Base-by-base conservation (phyloP, 148 eudicot genomes). In the Talinum fruticosum region DNA sequence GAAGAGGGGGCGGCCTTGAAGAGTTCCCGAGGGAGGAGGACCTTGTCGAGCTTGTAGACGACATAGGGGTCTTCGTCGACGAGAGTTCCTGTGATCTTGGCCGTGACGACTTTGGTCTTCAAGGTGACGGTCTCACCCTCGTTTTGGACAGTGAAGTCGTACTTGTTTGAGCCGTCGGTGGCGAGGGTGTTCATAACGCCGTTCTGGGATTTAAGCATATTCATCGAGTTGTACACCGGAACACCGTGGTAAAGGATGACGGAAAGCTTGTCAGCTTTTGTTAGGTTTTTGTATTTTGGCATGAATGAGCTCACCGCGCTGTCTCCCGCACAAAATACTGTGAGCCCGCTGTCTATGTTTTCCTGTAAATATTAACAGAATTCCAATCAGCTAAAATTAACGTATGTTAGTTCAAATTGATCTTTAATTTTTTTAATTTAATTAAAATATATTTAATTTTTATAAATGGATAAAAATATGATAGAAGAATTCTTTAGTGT, bases 121-220 rank as follows among this genome's bases (percentile, higher is more conserved):
- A 93, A 37, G 0, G 87, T 87, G 24, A 93, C 92, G n/a, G 88
- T 83, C 35, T 89, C 93, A 5, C 88, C 92, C 54, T 83, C 87
- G 45, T 83, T 88, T 79, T 89, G 93, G 18, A 90, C 85, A 1
- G 89, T 88, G 61, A 90, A 82, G 69, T 88, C 93, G 67, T 75
- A 92, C 73, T 87, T 88, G 3, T 82, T 89, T 0, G 79, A 47
- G 0, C 97, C 97, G 77, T 88, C 88, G 0, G 97, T 90, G 0
- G 95, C 97, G 41, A 93, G 71, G 4, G 97, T 90, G 82, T 89
- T 91, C 84, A 84, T 85, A 54, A 79, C 53, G 10, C 97, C 97
- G 74, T 93, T 93, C 14, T 68, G 87, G 10, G 92, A 89, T 54
- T 85, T 88, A 71, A 93, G 53, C 81, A 78, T 84, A 32, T 87